Evolutionary conservation across 2,329 filamentous ascomycete species (phyloP), one percentile per base, ranked within the genome.

Genomic region (Grosmannia penicillata): DNA sequence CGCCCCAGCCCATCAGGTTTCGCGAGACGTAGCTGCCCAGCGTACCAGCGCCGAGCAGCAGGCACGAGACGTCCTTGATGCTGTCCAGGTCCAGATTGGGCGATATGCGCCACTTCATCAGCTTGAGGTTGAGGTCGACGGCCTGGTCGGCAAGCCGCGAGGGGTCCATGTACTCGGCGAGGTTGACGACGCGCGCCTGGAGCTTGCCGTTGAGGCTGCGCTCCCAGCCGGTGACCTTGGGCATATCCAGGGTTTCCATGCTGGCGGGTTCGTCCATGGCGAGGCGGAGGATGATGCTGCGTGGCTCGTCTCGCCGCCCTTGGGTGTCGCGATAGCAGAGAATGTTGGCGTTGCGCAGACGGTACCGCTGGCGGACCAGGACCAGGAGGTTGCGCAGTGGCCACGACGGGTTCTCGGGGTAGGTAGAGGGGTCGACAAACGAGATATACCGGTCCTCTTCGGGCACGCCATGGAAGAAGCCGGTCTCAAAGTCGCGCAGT

Each of bases 81-180:
- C 73, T 72, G 23, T 95, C 86, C 9, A 98, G 72, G 53, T 96
- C 72, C 29, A 98, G 70, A 36, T 78, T 78, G 0, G 91, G 91
- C 8, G 86, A 84, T 50, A 98, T 85, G 28, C 91, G 78, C 91
- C 91, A 98, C 61, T 95, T 98, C 78, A 98, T 98, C 41, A 98
- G 70, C 60, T 96, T 96, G 43, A 96, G 67, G 52, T 98, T 98
- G 42, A 98, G 69, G 52, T 98, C 91, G 9, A 96, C 89, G 1
- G 87, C 86, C 55, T 93, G 86, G 53, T 96, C 87, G 18, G 91
- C 91, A 15, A 96, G 66, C 51, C 78, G 78, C 25, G 71, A 66
- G 7, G 91, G 89, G 53, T 98, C 87, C 81, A 98, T 89, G 50
- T 94, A 93, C 50, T 91, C 85, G 17, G 82, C 81, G 8, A 98